Conservation (phyloP, 2,329 filamentous ascomycete species). For the Cytospora schulzeri region DNA sequence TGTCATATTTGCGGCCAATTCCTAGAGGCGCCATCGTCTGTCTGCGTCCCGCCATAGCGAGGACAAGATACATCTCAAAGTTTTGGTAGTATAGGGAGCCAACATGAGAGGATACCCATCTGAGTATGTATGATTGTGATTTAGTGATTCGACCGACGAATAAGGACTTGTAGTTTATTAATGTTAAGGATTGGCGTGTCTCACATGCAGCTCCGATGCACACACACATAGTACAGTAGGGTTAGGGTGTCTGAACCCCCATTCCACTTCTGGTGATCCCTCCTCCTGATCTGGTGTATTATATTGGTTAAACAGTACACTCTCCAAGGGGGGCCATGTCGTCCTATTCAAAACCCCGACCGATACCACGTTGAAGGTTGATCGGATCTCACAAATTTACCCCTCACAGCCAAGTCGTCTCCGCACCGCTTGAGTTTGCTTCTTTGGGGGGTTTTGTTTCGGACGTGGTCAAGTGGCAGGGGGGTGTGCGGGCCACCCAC, state of each 20-base stretch:
- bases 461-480: not conserved
- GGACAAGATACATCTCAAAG: not conserved
- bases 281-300: not conserved
- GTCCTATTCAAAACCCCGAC: too few relatives aligned
- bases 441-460: not conserved
- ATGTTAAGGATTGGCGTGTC: too few relatives aligned
- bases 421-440: not conserved
- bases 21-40: not conserved
- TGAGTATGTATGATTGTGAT: too few relatives aligned
- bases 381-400: not conserved
- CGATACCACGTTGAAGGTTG: not conserved
- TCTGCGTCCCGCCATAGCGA: not conserved
- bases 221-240: not conserved
- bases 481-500: constrained; percentile 26
- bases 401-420: not conserved
- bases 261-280: too few relatives aligned
- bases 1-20: not conserved
- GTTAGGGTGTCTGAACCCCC: not conserved
- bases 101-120: too few relatives aligned
- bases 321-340: too few relatives aligned
- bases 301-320: too few relatives aligned
- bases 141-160: not conserved
- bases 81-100: not conserved
- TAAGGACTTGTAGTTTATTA: too few relatives aligned
- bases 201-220: too few relatives aligned